Evolutionary conservation across 768 basidiomycete genomes (phyloP), one percentile per base, ranked within the genome.

Genomic region (Sutorius australiensis): DNA sequence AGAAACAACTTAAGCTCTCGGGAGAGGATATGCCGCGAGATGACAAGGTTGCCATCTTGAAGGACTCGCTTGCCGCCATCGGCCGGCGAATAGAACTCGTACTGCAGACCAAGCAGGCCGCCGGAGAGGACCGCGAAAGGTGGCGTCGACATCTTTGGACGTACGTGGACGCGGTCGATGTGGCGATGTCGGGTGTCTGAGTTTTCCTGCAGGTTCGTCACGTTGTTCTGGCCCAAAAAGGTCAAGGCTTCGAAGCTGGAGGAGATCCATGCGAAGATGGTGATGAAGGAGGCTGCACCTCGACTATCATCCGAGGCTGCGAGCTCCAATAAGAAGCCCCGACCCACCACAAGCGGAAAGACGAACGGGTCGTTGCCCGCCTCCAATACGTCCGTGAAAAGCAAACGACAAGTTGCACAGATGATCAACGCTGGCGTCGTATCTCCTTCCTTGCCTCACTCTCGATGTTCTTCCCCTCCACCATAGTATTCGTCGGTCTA

Each of bases 61-160:
- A 98, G 68, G 93, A 98, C 61, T 97, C 95, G 34, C 79, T 99
- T 28, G 86, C 92, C 52, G 89, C 89, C 10, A 97, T 99, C 53
- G 97, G 97, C 33, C 82, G 84, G 57, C 86, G 93, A 41, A 98
- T 99, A 61, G 94, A 97, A 61, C 67, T 71, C 39, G 92, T 98
- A 3, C 77, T 95, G 28, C 81, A 80, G 47, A 66, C 80, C 34
- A 94, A 95, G 69, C 79, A 83, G 57, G 80, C 83, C 5, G 80
- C 81, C 38, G 93, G 94, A 13, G 87, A 91, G 70, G 88, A 95
- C 61, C 77, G 81, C 17, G 86, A 87, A 66, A 78, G 90, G 67
- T 97, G 93, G 94, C 80, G 89, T 56, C 82, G 91, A 58, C 92
- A 97, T 75, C 78, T 95, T n/a, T 97, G 94, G 94, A 90, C 92